Evolutionary conservation across 2,329 filamentous ascomycete species (phyloP), one percentile per base, ranked within the genome.

Genomic region (Stagonosporopsis chrysanthemi): DNA sequence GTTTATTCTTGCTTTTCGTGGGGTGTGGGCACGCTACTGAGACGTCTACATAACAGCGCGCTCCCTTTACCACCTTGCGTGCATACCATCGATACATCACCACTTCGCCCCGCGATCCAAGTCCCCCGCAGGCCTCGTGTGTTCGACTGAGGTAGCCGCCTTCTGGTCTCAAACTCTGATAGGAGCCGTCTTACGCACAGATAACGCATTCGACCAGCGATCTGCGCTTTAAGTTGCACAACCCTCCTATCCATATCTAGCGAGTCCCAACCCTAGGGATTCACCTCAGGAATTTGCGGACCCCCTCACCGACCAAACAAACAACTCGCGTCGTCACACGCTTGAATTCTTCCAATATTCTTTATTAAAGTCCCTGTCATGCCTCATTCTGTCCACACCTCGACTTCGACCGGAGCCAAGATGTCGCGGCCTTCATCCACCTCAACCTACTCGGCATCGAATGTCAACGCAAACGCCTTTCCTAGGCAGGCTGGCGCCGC

Each of bases 401-500:
- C 68, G 7, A 69, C 67, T 14, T 73, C 68, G n/a, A 68, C 69
- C 15, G 65, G 67, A 46, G 63, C 65, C 47, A 69, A 65, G 24
- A 76, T 76, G 73, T 77, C 74, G 44, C 70, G 72, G 26, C 71
- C 70, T 15, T 75, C 73, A 24, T 75, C 73, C 28, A 71, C 71
- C 26, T 76, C 74, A 45, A 72, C 68, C 31, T 64, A 65, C 46
- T 70, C 73, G 24, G 64, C 60, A 40, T 68, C 70, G 5, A 52
- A 52, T 26, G 48, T 69, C 22, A 52, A 52, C 15, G 48, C 48
- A 45, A 68, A 68, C 57, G 66, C 66, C 12, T 76, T 76, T 52
- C 74, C 75, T 26, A 73, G 68, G 58, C 68, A 67, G 51, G 74
- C 73, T 9, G 75, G 74, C 46, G 64, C 67, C 46, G 63, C 69